Base-by-base conservation (phyloP, 2,329 filamentous ascomycete genomes). In the Colletotrichum musicola region DNA sequence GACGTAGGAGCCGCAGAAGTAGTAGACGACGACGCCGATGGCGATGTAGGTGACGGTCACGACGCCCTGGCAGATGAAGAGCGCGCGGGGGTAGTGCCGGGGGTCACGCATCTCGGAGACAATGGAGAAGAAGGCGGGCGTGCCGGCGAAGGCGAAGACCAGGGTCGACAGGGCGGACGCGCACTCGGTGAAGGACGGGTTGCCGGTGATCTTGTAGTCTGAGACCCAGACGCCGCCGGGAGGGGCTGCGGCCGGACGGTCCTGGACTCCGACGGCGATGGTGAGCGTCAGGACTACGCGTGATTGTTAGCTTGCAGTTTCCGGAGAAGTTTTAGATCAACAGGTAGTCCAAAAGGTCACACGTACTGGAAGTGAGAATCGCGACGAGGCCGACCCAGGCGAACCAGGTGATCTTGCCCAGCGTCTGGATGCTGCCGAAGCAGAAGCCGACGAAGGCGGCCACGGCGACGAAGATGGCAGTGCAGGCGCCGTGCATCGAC, bases 101-200 rank as follows among this genome's bases (percentile, higher is more conserved):
- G 77, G 78, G 16, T 80, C 73, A 0, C 75, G 72, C 78, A 80
- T 80, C 68, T 80, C 78, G 14, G 78, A 74, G 1, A 71, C 74
- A 47, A 80, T 74, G 30, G 74, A 63, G 71, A 78, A 79, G 69
- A 78, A 81, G 13, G 75, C 78, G 0, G 79, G 75, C 0, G 79
- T 79, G 20, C 79, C 80, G 7, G 78, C 76, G 54, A 75, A 82
- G 5, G 81, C 76, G 51, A 82, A 82, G 35, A 82, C 73, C 12
- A 81, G 64, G 1, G 76, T 69, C 1, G 78, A 76, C 18, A 79
- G 57, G 12, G 79, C 76, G 2, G 78, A 70, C 14, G 79, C 85
- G 3, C 86, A 81, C 64, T 83, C 81, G 10, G 86, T 82, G 16
- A 85, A 79, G 27, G 87, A 86, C 47, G 86, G 87, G 80, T 88